Conservation (phyloP, 106 monocot genomes). For the Vanilla planifolia region DNA sequence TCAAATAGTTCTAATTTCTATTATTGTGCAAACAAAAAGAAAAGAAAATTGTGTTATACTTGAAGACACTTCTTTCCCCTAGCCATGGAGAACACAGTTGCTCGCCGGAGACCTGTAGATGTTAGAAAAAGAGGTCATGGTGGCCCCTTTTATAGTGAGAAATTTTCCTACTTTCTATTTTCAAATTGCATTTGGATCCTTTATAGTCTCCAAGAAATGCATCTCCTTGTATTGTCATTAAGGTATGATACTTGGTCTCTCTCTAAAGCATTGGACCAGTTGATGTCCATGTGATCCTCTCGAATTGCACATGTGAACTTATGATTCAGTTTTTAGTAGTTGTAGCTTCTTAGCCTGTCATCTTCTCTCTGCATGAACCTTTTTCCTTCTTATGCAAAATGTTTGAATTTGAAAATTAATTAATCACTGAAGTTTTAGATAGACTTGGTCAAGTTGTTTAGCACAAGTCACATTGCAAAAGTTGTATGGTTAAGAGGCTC, state of each 20-base stretch:
- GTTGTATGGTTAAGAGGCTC: too few relatives aligned
- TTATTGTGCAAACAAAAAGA: not conserved
- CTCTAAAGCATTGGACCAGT: slow-evolving; percentile 1
- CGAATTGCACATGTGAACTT: too few relatives aligned
- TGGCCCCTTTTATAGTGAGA: slow-evolving; percentile 8
- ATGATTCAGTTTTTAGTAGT: too few relatives aligned
- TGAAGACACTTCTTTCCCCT: slow-evolving; percentile 7
- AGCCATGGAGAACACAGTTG: slow-evolving; percentile 12
- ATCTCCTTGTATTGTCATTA: too few relatives aligned
- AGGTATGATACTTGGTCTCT: not conserved
- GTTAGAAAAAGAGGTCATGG: not conserved
- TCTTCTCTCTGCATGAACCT: too few relatives aligned
- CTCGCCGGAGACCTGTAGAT: not conserved
- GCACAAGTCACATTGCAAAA: too few relatives aligned
- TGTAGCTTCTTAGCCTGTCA: too few relatives aligned
- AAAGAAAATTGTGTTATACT: slow-evolving; percentile 7
- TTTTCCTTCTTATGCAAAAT: too few relatives aligned
- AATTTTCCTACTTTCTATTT: not conserved
- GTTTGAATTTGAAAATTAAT: too few relatives aligned
- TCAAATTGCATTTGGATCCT: not conserved
- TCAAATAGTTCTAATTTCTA: not conserved
- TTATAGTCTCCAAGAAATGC: not conserved
- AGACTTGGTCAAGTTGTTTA: too few relatives aligned
- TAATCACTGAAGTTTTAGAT: too few relatives aligned
- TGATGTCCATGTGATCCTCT: not conserved